A percentile compares a stretch with the other conserved stretches of the same genome.
These are phyloP conservation scores for Aspergillus transmontanensis DNA, from an alignment of 2,329 filamentous ascomycete genomes.

Conservation along the genomic window DNA sequence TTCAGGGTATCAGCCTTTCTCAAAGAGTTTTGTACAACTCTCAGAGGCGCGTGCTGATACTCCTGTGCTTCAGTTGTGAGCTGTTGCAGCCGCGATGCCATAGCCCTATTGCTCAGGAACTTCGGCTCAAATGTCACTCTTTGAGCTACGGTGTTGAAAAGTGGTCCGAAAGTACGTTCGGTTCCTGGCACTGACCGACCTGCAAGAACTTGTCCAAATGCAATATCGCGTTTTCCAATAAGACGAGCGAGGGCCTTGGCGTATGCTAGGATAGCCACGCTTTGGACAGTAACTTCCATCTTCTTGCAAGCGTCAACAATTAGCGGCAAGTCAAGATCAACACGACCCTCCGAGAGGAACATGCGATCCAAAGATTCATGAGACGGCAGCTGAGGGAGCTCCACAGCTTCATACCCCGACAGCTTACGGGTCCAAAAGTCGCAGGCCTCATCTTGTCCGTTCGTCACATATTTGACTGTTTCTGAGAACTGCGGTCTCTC, in stretches of 20 bases:
- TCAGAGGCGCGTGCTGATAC: constrained; percentile 55
- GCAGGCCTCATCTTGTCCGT: constrained; percentile 48
- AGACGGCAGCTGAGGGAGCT: constrained; percentile 22
- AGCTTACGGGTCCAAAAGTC: constrained; percentile 28
- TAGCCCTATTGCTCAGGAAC: constrained; percentile 40
- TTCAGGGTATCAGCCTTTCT: constrained; percentile 37
- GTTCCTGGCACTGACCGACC: constrained; percentile 53
- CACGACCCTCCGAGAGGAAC: constrained; percentile 20
- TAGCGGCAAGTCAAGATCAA: constrained; percentile 21
- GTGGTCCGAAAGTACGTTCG: constrained; percentile 52
- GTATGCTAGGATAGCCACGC: constrained; percentile 31
- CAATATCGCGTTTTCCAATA: constrained; percentile 35
- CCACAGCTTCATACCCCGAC: constrained; percentile 23
- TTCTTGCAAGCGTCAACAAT: constrained; percentile 25
- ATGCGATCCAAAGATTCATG: constrained; percentile 15
- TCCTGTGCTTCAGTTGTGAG: constrained; percentile 48
- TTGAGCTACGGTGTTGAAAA: constrained; percentile 60
- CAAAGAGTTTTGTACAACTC: constrained; percentile 51
- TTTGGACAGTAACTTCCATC: constrained; percentile 35
- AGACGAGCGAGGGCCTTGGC: constrained; percentile 32
- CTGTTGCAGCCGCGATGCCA: constrained; percentile 49
- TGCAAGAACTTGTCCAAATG: constrained; percentile 56
- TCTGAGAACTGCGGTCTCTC: constrained; percentile 36
- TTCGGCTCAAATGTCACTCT: constrained; percentile 36
- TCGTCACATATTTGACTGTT: constrained; percentile 58